phyloP scores from a whole-genome alignment of 768 basidiomycete species.

The Tylopilus subfusipes region DNA sequence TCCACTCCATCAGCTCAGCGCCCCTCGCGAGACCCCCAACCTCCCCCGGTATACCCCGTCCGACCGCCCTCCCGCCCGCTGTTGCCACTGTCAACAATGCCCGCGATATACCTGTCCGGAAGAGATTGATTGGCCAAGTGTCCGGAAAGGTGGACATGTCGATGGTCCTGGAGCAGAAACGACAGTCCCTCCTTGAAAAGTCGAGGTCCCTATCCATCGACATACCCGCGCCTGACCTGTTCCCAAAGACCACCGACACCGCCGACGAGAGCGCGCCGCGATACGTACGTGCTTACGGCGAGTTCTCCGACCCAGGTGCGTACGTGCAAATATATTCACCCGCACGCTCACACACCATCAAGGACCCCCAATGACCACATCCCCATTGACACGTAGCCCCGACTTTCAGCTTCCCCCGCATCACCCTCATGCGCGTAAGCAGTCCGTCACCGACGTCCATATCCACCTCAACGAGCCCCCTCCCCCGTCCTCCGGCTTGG shows the following conservation, averaged over 20 bases:
- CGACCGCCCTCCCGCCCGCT: conserved; percentile 29
- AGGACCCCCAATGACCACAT: conserved; percentile 4
- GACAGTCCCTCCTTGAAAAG: conserved; percentile 52
- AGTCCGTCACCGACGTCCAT: conserved; percentile 58
- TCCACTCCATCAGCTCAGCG: conserved; percentile 83
- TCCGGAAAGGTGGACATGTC: conserved; percentile 39
- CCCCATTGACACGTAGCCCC: conserved; percentile 46
- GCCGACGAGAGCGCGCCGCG: conserved; percentile 12
- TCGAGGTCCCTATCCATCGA: conserved; percentile 60
- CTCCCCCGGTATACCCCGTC: conserved; percentile 62
- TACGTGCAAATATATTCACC: background rate
- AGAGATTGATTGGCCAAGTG: conserved; percentile 53
- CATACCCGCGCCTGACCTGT: conserved; percentile 48
- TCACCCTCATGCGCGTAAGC: conserved; percentile 78
- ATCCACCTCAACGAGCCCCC: conserved; percentile 31
- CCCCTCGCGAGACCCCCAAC: conserved; percentile 80
- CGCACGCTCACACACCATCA: conserved; percentile 7
- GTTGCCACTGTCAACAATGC: conserved; percentile 18
- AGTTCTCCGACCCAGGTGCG: conserved; percentile 25
- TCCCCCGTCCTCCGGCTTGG: conserved; percentile 21
- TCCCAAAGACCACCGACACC: conserved; percentile 19
- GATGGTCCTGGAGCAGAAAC: conserved; percentile 50
- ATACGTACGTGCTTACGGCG: conserved; percentile 32
- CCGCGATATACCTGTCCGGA: conserved; percentile 40
- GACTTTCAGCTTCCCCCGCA: conserved; percentile 50